phyloP scores from a whole-genome alignment of 257 asterid species.

The Echites panduratus region DNA sequence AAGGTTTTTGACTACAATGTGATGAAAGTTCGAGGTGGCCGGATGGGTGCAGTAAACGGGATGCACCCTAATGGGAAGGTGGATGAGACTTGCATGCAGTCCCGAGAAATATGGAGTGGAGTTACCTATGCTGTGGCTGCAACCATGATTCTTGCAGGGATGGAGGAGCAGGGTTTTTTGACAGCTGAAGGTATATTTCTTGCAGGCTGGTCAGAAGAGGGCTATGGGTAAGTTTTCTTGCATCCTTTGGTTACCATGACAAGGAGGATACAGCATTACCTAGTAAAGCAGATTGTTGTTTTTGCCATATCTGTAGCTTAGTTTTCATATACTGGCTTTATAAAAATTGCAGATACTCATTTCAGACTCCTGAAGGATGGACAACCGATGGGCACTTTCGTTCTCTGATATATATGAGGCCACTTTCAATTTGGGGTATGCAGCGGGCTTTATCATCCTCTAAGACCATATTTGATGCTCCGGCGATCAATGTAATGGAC shows the following conservation, averaged over 20 bases:
- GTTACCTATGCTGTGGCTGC: conserved; percentile 93
- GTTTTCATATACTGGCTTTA: neutral
- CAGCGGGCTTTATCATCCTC: conserved; percentile 68
- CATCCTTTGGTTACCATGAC: neutral
- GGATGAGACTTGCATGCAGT: conserved; percentile 99
- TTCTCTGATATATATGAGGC: conserved; percentile 93
- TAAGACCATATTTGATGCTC: conserved; percentile 47
- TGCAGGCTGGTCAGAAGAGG: conserved; percentile 99
- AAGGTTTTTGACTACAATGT: conserved; percentile 81
- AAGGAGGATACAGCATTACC: neutral
- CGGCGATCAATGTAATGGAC: conserved; percentile 50
- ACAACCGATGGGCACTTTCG: conserved; percentile 88
- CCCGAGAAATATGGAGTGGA: conserved; percentile 95
- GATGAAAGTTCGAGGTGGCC: conserved; percentile 77
- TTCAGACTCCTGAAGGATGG: conserved; percentile 98
- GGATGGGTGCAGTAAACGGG: conserved; percentile 98
- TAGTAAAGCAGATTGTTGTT: neutral
- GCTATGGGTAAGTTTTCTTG: conserved; percentile 59
- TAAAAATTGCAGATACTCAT: conserved; percentile 53
- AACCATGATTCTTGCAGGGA: conserved; percentile 92
- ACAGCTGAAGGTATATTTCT: conserved; percentile 89
- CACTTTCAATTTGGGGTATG: conserved; percentile 96
- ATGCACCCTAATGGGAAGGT: conserved; percentile 92
- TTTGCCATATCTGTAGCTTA: neutral
- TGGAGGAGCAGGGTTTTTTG: conserved; percentile 88